Evolutionary conservation across 345 rosid species (phyloP).

Genomic region (Boechera stricta): DNA sequence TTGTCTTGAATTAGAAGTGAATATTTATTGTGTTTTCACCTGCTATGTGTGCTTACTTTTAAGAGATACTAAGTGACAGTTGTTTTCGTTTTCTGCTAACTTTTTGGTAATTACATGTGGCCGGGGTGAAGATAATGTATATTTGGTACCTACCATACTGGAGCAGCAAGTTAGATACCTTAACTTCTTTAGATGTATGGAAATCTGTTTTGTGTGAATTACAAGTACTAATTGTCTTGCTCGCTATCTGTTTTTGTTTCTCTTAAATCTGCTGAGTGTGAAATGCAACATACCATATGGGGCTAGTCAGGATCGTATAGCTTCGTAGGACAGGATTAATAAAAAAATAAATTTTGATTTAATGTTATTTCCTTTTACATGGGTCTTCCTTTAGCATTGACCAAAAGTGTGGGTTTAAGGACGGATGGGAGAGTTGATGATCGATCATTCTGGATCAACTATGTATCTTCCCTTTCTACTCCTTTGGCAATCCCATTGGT

Average conservation of each 20-base stretch:
- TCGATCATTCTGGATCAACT: conserved; percentile 86
- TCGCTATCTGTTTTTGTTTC: conserved; percentile 3
- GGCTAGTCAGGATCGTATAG: conserved; percentile 18
- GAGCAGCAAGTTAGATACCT: conserved; percentile 17
- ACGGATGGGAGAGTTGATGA: conserved; percentile 90
- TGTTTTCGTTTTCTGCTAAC: not conserved
- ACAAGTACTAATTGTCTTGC: conserved; percentile 5
- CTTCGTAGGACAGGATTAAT: not conserved
- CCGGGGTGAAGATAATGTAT: conserved; percentile 4
- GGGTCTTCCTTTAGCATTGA: conserved; percentile 64
- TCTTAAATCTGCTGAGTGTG: not conserved
- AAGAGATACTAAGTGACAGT: conserved; percentile 11
- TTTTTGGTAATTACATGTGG: conserved; percentile 13
- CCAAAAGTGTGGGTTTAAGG: conserved; percentile 77
- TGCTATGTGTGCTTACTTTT: not conserved
- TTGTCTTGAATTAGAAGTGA: conserved; percentile 13
- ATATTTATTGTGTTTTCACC: not conserved
- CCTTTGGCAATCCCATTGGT: conserved; percentile 81
- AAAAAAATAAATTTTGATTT: conserved; percentile 6
- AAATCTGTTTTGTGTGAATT: conserved; percentile 5
- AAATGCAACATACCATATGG: conserved; percentile 1
- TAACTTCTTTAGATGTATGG: conserved; percentile 2
- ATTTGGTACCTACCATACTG: conserved; percentile 14
- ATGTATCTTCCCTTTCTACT: conserved; percentile 74
- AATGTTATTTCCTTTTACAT: conserved; percentile 24